Percentiles rank a stretch among this genome's conserved stretches.
Evolutionary conservation across 768 basidiomycete genomes (phyloP).

Genomic region (Hirschioporus abietinus): DNA sequence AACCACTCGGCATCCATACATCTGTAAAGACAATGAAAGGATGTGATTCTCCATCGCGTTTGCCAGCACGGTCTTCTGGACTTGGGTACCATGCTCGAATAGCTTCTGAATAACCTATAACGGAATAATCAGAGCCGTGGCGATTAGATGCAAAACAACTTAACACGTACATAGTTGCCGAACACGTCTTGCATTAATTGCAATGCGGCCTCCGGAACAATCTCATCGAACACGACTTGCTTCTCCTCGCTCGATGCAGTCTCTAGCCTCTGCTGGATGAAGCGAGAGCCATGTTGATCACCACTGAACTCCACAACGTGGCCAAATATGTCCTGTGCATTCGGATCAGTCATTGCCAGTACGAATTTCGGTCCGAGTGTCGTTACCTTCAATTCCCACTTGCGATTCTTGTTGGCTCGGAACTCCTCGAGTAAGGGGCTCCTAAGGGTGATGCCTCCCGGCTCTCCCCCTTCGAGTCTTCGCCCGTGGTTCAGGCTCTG

Average conservation of each 20-base stretch:
- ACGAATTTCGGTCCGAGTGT: conserved; percentile 5
- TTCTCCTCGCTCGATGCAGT: conserved; percentile 73
- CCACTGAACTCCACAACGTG: conserved; percentile 87
- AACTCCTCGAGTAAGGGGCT: conserved; percentile 83
- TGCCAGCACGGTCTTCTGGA: conserved; percentile 67
- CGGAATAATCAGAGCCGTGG: conserved; percentile 8
- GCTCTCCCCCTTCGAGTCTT: conserved; percentile 36
- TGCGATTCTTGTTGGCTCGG: conserved; percentile 67
- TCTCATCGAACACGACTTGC: conserved; percentile 79
- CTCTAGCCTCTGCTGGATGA: conserved; percentile 88
- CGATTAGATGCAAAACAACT: not conserved
- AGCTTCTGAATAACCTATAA: conserved; percentile 86
- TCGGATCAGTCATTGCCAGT: conserved; percentile 1
- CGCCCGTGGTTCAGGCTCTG: conserved; percentile 39
- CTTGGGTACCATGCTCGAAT: conserved; percentile 78
- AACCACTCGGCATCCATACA: conserved; percentile 95
- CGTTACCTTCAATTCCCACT: conserved; percentile 77
- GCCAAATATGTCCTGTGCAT: conserved; percentile 72
- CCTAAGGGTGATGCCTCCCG: conserved; percentile 36
- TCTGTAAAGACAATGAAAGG: conserved; percentile 73
- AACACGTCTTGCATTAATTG: conserved; percentile 88
- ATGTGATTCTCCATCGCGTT: conserved; percentile 75
- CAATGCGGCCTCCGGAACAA: conserved; percentile 68
- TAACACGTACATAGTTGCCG: conserved; percentile 79
- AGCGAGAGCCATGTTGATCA: conserved; percentile 97